phyloP scores from a whole-genome alignment of 2,329 filamentous ascomycete species.

The Exophiala lecanii-corni region DNA sequence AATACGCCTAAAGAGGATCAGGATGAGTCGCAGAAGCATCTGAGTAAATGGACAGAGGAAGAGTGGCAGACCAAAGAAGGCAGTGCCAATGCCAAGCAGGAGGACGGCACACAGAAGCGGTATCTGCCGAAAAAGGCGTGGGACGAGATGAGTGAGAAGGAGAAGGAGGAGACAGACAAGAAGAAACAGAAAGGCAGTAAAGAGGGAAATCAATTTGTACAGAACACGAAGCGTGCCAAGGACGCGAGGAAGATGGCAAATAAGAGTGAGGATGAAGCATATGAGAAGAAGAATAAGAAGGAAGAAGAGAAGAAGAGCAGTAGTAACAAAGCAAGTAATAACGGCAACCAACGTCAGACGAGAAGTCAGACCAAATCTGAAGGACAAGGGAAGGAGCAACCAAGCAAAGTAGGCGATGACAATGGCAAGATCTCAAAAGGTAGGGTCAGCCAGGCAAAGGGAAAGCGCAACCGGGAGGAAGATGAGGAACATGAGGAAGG shows the following conservation, averaged over 20 bases:
- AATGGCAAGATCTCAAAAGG: too few species aligned
- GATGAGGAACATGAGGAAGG: too few species aligned
- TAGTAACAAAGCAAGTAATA: background rate
- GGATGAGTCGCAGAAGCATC: constrained; percentile 41
- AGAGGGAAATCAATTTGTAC: constrained; percentile 42
- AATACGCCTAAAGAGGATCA: constrained; percentile 43
- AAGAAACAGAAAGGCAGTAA: constrained; percentile 36
- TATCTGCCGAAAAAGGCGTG: constrained; percentile 47
- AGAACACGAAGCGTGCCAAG: constrained; percentile 41
- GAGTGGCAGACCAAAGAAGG: constrained; percentile 50
- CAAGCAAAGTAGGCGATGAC: too few species aligned
- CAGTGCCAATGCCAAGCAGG: constrained; percentile 40
- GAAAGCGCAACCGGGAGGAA: too few species aligned
- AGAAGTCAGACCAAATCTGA: background rate
- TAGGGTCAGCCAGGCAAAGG: too few species aligned
- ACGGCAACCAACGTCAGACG: background rate
- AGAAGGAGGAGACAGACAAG: constrained; percentile 41
- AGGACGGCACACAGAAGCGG: constrained; percentile 41
- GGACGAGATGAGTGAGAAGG: constrained; percentile 44
- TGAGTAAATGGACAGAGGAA: constrained; percentile 45
- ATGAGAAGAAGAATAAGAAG: constrained; percentile 3
- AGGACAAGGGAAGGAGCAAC: too few species aligned
- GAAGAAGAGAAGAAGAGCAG: constrained; percentile 2
- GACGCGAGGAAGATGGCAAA: constrained; percentile 36
- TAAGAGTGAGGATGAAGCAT: constrained; percentile 25